Base-by-base conservation (phyloP, 2,329 filamentous ascomycete genomes). In the Calonectria hongkongensis region DNA sequence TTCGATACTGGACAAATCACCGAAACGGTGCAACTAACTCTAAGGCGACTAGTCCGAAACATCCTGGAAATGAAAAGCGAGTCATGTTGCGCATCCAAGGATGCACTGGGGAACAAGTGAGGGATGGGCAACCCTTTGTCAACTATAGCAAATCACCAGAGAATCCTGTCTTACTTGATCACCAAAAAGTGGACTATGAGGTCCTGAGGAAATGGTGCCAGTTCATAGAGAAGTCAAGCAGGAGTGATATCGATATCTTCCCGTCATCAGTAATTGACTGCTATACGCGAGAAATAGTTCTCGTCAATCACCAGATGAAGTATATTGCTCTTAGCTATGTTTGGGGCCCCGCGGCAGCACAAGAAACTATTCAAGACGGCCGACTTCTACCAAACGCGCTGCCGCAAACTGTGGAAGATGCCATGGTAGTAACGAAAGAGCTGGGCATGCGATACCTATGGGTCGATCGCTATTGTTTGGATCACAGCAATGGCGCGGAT, bases 121-220 rank as follows among this genome's bases (percentile, higher is more conserved):
- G 41, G 18, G 36, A 56, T 27, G 8, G 41, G 3, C 15, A 9
- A 28, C 33, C 73, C 33, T 67, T 69, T 33, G 58, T 69, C 18
- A 73, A 70, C 43, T 66, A 45, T n/a, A 43, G 43, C 62, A 70
- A 63, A 56, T 16, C 41, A 56, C 51, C 62, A n/a, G 66, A 66
- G 33, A 13, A n/a, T 5, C 51, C 66, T 54, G 64, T 80, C 36
- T 70, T 82, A 75, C n/a, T 80, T 76, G 43, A 73, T 33, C 60
- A 66, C 33, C 18, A 21, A 28, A 43, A 45, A 4, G 62, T 73
- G 9, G 6, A 67, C 28, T 70, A 70, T 12, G 13, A 43, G 27
- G 30, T 66, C n/a, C 6, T 70, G 15, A 45, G 21, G 8, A 16
- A 47, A 21, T 73, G 71, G 71, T 36, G 33, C 18, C 16, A 56